Evolutionary conservation across 257 asterid genomes (phyloP).

Genomic region (Ilex asprella): DNA sequence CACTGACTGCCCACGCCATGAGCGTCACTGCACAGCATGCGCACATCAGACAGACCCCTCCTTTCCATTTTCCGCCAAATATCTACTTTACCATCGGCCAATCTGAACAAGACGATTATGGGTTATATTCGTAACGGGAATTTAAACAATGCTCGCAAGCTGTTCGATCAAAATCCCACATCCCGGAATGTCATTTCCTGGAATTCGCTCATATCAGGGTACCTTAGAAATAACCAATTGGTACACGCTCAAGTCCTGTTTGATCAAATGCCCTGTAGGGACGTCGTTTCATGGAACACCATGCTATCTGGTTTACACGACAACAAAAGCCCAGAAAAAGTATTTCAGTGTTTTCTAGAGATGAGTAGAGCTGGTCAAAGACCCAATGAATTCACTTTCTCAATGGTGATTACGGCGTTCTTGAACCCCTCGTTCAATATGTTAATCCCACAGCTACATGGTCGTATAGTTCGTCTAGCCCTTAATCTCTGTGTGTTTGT

Average conservation of each 20-base stretch:
- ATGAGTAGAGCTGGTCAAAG: constrained; percentile 33
- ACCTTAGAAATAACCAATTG: constrained; percentile 27
- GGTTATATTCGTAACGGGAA: constrained; percentile 34
- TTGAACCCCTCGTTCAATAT: constrained; percentile 29
- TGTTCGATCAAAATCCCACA: constrained; percentile 48
- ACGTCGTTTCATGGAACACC: constrained; percentile 70
- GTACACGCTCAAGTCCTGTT: constrained; percentile 50
- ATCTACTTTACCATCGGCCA: constrained; percentile 19
- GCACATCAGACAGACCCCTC: background rate
- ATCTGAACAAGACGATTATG: constrained; percentile 35
- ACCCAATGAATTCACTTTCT: constrained; percentile 57
- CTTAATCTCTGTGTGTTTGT: constrained; percentile 40
- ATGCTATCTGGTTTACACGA: constrained; percentile 69
- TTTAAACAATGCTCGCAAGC: constrained; percentile 35
- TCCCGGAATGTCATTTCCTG: constrained; percentile 59
- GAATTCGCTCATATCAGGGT: constrained; percentile 62
- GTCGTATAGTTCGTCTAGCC: constrained; percentile 38
- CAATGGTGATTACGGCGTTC: constrained; percentile 48
- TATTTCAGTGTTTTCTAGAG: constrained; percentile 30
- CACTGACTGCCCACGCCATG: no score
- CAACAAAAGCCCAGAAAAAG: constrained; percentile 24
- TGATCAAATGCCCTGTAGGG: constrained; percentile 62
- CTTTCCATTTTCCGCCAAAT: constrained; percentile 20
- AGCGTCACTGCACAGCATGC: background rate
- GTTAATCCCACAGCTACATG: constrained; percentile 57